Percentiles rank a stretch among this genome's conserved stretches.
These are phyloP conservation scores for Corchorus capsularis DNA, from an alignment of 345 rosid species.

Conservation along the genomic window DNA sequence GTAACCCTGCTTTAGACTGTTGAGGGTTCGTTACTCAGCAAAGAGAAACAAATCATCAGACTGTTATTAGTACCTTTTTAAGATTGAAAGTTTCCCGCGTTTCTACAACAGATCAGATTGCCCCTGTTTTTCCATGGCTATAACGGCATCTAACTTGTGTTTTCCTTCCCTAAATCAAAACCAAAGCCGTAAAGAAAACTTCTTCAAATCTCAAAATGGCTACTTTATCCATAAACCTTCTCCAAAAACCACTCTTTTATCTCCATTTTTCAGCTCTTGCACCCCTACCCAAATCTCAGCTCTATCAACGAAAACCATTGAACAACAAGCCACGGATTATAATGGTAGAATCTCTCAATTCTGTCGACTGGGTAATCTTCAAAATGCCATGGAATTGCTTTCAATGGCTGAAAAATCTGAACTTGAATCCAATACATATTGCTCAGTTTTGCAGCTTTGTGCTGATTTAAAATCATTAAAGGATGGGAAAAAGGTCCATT, in stretches of 20 bases:
- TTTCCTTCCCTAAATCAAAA: constrained; percentile 19
- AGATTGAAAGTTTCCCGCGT: constrained; percentile 20
- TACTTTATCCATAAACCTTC: constrained; percentile 26
- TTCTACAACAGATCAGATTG: background rate
- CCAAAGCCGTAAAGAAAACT: constrained; percentile 25
- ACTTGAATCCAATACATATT: constrained; percentile 46
- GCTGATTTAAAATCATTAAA: constrained; percentile 50
- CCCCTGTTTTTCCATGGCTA: constrained; percentile 39
- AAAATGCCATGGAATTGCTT: constrained; percentile 47
- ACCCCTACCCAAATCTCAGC: constrained; percentile 25
- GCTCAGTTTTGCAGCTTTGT: constrained; percentile 62
- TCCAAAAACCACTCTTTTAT: constrained; percentile 26
- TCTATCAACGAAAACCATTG: constrained; percentile 21
- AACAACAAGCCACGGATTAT: constrained; percentile 21
- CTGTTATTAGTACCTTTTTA: background rate
- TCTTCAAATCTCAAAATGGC: constrained; percentile 22
- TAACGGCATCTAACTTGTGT: constrained; percentile 26
- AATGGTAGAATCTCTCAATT: constrained; percentile 39
- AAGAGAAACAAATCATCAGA: background rate
- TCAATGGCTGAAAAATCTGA: constrained; percentile 30
- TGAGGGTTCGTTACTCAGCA: background rate
- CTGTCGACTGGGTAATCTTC: constrained; percentile 48
- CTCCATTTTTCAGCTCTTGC: constrained; percentile 24
- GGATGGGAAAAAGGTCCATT: constrained; percentile 54
- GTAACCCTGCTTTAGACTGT: background rate